phyloP scores from a whole-genome alignment of 2,329 filamentous ascomycete species.

The Talaromyces sp. region DNA sequence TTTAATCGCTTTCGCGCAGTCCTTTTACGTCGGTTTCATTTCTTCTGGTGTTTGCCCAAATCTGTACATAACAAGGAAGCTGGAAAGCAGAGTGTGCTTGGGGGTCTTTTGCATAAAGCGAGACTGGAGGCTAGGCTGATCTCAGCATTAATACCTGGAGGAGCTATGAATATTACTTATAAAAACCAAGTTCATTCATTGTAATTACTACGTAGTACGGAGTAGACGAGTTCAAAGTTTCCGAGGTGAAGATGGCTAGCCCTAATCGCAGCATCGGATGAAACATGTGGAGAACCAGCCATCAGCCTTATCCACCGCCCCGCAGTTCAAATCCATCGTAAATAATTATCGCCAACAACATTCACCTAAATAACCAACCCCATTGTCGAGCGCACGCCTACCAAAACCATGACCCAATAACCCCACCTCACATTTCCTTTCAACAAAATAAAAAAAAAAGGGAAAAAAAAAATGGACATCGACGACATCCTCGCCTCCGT shows the following conservation, averaged over 20 bases:
- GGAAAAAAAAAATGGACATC: constrained; percentile 59
- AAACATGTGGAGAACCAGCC: neutral
- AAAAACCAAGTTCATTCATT: neutral
- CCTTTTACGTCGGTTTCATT: neutral
- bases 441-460: neutral
- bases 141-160: neutral
- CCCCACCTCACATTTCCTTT: neutral
- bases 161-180: neutral
- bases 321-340: neutral
- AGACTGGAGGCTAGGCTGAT: neutral
- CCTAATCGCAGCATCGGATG: neutral
- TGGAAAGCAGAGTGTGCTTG: neutral
- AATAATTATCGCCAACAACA: neutral
- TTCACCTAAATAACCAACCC: too few relatives aligned
- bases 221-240: too few relatives aligned
- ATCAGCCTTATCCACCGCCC: neutral
- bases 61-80: neutral
- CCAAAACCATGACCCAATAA: neutral
- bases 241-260: neutral
- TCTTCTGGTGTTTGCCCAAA: neutral
- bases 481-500: constrained; percentile 74
- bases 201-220: neutral
- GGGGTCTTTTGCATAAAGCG: neutral
- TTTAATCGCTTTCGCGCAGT: neutral
- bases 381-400: neutral